A percentile compares a stretch with the other conserved stretches of the same genome.
phyloP scores from a whole-genome alignment of 345 rosid genomes.

The Balakata baccata region DNA sequence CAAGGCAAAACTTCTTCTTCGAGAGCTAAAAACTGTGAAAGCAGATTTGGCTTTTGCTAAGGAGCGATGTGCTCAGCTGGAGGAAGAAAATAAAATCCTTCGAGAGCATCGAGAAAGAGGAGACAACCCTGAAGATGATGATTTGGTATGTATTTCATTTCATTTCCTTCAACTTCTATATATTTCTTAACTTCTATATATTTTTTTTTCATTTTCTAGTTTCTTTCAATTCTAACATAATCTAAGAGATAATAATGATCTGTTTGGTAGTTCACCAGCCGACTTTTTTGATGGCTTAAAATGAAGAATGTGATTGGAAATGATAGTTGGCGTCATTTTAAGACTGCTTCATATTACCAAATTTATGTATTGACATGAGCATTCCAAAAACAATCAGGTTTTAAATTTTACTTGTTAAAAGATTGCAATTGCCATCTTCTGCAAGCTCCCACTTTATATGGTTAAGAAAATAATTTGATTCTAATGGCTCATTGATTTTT shows the following conservation, averaged over 20 bases:
- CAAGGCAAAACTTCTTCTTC: slow-evolving; percentile 36
- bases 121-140: slow-evolving; percentile 32
- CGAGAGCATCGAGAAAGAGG: slow-evolving; percentile 31
- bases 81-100: slow-evolving; percentile 37
- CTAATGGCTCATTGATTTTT: neutral
- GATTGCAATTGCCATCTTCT: neutral
- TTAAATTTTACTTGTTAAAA: neutral
- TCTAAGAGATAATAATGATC: neutral
- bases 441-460: neutral
- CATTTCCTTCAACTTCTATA: neutral
- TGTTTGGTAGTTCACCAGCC: neutral
- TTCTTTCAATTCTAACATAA: neutral
- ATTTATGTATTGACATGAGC: slow-evolving; percentile 2
- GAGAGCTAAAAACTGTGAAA: slow-evolving; percentile 38
- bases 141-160: slow-evolving; percentile 22
- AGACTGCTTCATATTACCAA: neutral
- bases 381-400: neutral
- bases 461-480: neutral
- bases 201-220: neutral
- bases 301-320: neutral
- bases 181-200: neutral
- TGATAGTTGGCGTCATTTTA: neutral
- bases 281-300: neutral
- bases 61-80: slow-evolving; percentile 36
- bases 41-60: slow-evolving; percentile 39